A percentile compares a stretch with the other conserved stretches of the same genome.
These are phyloP conservation scores for Pseudogymnoascus sp. DNA, from an alignment of 2,329 filamentous ascomycete genomes.

Conservation along the genomic window DNA sequence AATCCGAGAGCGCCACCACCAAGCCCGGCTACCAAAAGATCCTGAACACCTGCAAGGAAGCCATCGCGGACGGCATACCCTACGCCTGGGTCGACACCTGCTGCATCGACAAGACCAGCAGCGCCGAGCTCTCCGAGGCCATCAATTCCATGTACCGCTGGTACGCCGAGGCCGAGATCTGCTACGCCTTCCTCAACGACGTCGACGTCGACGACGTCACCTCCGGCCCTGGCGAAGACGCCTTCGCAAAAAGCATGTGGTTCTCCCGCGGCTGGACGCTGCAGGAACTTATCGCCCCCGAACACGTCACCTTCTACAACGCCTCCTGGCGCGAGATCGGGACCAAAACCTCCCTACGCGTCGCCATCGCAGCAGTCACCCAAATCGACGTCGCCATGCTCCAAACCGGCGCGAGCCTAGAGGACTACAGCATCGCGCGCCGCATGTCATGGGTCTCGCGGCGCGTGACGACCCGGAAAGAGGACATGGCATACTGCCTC, in stretches of 20 bases:
- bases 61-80: not conserved
- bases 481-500: not conserved
- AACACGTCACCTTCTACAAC: not conserved
- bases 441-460: not conserved
- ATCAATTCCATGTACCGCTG: conserved; percentile 12
- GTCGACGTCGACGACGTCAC: not conserved
- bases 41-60: not conserved
- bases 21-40: not conserved
- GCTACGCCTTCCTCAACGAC: conserved; percentile 8
- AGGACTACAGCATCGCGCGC: not conserved
- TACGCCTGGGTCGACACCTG: conserved; percentile 8
- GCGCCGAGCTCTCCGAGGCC: conserved; percentile 10
- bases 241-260: not conserved
- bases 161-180: not conserved
- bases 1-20: not conserved
- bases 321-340: not conserved
- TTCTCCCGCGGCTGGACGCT: not conserved
- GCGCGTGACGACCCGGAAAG: not conserved
- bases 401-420: not conserved
- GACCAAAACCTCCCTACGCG: not conserved
- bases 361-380: not conserved
- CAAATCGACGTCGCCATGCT: not conserved
- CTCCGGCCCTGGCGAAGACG: not conserved
- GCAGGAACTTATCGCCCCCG: not conserved
- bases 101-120: conserved; percentile 13